Evolutionary conservation across 78 protist species (phyloP), one percentile per base, ranked within the genome.

Genomic region (Speleostelium caveatum): DNA sequence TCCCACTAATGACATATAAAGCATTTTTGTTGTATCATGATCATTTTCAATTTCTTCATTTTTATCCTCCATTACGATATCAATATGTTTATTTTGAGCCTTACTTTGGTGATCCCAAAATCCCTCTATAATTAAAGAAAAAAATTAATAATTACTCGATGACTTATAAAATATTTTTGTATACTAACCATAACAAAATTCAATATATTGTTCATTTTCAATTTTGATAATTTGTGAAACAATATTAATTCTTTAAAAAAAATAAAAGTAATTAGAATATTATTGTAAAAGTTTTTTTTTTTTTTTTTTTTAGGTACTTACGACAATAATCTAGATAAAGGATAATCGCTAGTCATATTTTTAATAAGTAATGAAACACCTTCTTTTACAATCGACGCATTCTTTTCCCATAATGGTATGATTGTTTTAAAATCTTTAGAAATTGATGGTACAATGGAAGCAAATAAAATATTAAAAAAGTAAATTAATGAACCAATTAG

Each of bases 321-420:
- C 36, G 75, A 33, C 14, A 53, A 67, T 12, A 83, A 41, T 83
- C 91, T 67, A 30, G 72, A 45, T 19, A 71, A 53, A 59, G 91
- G 79, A 60, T 68, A 69, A 33, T 83, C 91, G 59, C 73, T 30
- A 32, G n/a, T 41, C 53, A 73, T 38, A 16, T 83, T 69, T 3
- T 39, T 28, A 19, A 73, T 33, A 1, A 63, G 8, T 22, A 41
- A 4, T 12, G 16, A 22, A 24, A 59, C 16, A 1, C 33, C 24
- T 24, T 38, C 42, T 22, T 26, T 59, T 26, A 75, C 16, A 2
- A 60, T 38, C 10, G 28, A 21, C 3, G 51, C 3, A 26, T 60
- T 8, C 0, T 75, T 58, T 5, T 19, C 7, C 7, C 7, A 14
- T n/a, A 58, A 16, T 14, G 6, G 53, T 45, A 58, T 19, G 16